Percentiles rank a stretch among this genome's conserved stretches.
These are phyloP conservation scores for Talinum fruticosum DNA, from an alignment of 148 eudicot species.

Conservation along the genomic window DNA sequence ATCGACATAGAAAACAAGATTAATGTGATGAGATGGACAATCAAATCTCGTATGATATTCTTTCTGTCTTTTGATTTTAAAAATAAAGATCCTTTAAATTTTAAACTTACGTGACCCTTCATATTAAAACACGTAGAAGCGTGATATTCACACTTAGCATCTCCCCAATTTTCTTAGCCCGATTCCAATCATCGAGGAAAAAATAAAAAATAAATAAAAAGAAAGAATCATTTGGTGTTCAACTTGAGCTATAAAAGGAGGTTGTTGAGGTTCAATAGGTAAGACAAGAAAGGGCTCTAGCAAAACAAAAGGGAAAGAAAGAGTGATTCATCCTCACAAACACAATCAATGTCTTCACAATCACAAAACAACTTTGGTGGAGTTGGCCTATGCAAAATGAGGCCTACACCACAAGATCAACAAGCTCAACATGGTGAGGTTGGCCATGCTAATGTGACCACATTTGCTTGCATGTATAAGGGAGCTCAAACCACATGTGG, in stretches of 20 bases:
- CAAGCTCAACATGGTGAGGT: conserved; percentile 3
- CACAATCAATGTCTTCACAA: conserved; percentile 25
- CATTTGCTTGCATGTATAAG: conserved; percentile 21
- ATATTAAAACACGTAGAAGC: not conserved
- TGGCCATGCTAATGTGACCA: not conserved
- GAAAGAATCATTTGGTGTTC: not conserved
- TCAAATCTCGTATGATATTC: not conserved
- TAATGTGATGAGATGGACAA: not conserved
- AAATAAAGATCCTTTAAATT: not conserved
- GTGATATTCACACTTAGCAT: not conserved
- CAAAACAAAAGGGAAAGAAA: not conserved
- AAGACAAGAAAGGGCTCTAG: not conserved
- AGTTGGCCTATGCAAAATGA: not conserved
- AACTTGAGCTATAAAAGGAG: conserved; percentile 5
- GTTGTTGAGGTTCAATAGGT: not conserved
- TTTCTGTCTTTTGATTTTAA: not conserved
- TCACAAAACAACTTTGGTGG: conserved; percentile 3
- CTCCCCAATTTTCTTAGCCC: too few species aligned
- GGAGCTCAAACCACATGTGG: conserved; percentile 24
- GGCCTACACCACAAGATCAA: conserved; percentile 12
- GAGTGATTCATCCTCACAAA: not conserved
- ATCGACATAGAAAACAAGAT: too few species aligned
- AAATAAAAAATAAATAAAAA: not conserved
- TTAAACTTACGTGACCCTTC: not conserved
- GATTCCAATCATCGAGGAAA: not conserved